Evolutionary conservation across 176 grass and related monocot genomes (phyloP).

Genomic region (Carex myosuroides): DNA sequence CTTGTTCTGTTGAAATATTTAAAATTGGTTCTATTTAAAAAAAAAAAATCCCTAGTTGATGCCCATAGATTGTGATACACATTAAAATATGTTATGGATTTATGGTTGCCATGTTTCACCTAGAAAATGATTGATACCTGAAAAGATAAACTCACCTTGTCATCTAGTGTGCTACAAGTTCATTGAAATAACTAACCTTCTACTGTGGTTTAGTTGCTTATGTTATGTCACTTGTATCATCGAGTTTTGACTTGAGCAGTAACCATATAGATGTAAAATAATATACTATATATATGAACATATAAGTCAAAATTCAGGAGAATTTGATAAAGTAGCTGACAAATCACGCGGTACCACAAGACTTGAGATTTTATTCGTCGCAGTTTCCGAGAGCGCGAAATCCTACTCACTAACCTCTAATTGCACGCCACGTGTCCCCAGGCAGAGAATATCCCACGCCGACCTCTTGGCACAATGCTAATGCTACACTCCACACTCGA

Average conservation of each 20-base stretch:
- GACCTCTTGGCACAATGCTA: constrained; percentile 3
- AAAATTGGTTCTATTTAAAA: too few relatives aligned
- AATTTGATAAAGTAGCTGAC: neutral
- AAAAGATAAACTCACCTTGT: neutral
- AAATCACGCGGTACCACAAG: neutral
- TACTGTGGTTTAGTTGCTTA: neutral
- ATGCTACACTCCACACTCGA: neutral
- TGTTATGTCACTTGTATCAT: neutral
- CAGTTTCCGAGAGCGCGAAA: neutral
- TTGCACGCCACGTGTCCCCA: neutral
- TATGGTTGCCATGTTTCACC: neutral
- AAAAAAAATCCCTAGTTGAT: neutral
- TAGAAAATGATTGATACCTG: neutral
- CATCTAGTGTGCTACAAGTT: neutral
- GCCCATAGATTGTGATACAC: neutral
- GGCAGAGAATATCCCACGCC: neutral
- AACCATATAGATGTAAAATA: neutral
- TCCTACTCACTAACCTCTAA: neutral
- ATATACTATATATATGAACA: neutral
- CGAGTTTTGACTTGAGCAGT: neutral
- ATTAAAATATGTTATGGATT: neutral
- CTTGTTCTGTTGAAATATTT: too few relatives aligned
- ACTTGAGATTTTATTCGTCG: neutral
- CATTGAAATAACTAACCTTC: neutral
- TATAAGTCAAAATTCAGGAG: neutral